Evolutionary conservation across 2,329 filamentous ascomycete genomes (phyloP).

Genomic region (Ilyonectria robusta): DNA sequence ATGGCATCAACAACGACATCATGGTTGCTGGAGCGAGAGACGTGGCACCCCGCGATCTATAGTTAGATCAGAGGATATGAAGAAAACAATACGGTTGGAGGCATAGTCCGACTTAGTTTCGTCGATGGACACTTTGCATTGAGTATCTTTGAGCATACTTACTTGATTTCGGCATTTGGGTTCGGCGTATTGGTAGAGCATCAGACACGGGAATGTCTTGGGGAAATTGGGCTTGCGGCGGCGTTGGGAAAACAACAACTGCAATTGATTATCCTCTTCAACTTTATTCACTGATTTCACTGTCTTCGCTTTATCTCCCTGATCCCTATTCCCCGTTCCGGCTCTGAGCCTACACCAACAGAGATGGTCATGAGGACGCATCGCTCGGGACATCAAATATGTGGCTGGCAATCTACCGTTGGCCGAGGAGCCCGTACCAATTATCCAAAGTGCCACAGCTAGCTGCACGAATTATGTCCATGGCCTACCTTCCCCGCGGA

Average conservation of each 20-base stretch:
- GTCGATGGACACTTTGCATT: conserved; percentile 29
- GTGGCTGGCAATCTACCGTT: not conserved
- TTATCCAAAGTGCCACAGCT: not conserved
- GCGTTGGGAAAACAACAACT: conserved; percentile 27
- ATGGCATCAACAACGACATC: conserved; percentile 74
- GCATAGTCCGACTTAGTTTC: not conserved
- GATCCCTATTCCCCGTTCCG: not conserved
- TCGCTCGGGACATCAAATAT: not conserved
- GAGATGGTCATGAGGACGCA: not conserved
- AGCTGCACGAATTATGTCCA: too few species aligned
- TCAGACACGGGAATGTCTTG: conserved; percentile 18
- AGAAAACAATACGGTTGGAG: not conserved
- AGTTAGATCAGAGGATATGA: not conserved
- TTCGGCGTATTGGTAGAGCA: conserved; percentile 35
- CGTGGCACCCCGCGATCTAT: conserved; percentile 44
- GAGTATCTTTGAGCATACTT: not conserved
- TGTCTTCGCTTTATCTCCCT: not conserved
- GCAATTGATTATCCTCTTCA: not conserved
- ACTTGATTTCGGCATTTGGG: conserved; percentile 10
- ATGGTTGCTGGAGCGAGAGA: conserved; percentile 67
- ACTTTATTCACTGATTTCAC: not conserved
- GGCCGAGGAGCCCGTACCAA: not conserved
- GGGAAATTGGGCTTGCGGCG: conserved; percentile 20
- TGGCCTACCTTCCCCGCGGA: not conserved
- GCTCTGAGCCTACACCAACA: not conserved